phyloP scores from a whole-genome alignment of 1,139 yeast species.

The Geotrichum phurueaensis region DNA sequence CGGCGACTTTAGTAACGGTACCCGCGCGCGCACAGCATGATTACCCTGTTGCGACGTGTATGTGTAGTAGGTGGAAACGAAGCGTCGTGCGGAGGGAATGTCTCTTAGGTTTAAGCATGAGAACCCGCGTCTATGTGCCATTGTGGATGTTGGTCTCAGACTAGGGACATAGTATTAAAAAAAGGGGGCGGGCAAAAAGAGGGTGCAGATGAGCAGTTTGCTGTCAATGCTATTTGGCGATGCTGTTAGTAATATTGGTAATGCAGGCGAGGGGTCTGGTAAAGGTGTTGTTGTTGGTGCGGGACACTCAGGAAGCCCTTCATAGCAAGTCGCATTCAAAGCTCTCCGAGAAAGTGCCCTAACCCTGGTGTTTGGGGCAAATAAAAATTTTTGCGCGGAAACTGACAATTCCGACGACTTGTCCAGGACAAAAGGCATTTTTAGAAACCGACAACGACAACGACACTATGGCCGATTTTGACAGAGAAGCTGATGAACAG shows the following conservation, averaged over 20 bases:
- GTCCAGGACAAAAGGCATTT: background rate
- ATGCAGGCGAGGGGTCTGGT: background rate
- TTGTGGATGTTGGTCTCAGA: background rate
- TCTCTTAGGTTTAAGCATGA: background rate
- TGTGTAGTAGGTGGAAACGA: constrained; percentile 14
- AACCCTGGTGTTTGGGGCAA: background rate
- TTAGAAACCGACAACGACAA: background rate
- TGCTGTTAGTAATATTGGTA: background rate
- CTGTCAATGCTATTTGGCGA: background rate
- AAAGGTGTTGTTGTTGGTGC: background rate
- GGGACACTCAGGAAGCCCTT: background rate
- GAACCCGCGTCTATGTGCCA: background rate
- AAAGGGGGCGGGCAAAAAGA: background rate
- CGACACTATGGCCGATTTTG: constrained; percentile 14
- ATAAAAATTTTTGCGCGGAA: background rate
- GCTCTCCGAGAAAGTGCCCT: background rate
- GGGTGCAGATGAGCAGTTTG: background rate
- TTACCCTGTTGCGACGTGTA: constrained; percentile 7
- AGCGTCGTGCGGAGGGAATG: constrained; percentile 3
- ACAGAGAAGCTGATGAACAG: constrained; percentile 21
- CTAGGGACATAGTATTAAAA: background rate
- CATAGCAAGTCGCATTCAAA: background rate
- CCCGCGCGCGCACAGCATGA: constrained; percentile 29
- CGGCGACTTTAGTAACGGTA: constrained; percentile 63
- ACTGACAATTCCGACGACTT: background rate